phyloP scores from a whole-genome alignment of 768 basidiomycete species.

The Lentinus tigrinus region DNA sequence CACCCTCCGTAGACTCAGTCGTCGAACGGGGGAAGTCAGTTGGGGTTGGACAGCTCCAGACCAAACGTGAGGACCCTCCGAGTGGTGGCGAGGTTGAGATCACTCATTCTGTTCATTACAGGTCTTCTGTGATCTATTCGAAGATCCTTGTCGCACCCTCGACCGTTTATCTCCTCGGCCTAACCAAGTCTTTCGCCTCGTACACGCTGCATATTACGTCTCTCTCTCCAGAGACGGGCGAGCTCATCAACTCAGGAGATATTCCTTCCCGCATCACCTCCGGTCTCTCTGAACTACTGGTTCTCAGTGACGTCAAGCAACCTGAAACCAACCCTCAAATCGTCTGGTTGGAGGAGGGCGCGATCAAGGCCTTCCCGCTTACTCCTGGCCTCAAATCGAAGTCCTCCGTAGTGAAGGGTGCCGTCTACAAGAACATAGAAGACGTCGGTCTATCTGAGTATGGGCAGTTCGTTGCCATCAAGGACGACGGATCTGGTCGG shows the following conservation, averaged over 20 bases:
- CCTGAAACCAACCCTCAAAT: slow-evolving; percentile 33
- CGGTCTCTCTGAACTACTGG: slow-evolving; percentile 35
- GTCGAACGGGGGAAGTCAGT: slow-evolving; percentile 46
- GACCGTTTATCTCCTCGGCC: slow-evolving; percentile 55
- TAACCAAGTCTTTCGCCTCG: slow-evolving; percentile 43
- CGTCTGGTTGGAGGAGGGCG: slow-evolving; percentile 54
- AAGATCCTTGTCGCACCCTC: slow-evolving; percentile 53
- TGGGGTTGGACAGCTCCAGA: slow-evolving; percentile 80
- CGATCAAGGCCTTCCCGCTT: slow-evolving; percentile 50
- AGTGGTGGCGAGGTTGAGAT: background rate
- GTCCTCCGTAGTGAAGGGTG: slow-evolving; percentile 40
- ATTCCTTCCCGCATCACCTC: slow-evolving; percentile 51
- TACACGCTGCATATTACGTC: slow-evolving; percentile 69
- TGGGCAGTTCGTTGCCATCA: slow-evolving; percentile 62
- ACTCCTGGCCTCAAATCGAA: slow-evolving; percentile 51
- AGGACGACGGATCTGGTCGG: slow-evolving; percentile 52
- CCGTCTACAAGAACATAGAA: slow-evolving; percentile 49
- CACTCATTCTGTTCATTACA: slow-evolving; percentile 26
- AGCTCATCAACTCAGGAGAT: slow-evolving; percentile 44
- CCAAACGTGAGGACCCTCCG: slow-evolving; percentile 48
- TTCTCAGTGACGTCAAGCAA: slow-evolving; percentile 28
- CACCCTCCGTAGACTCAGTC: slow-evolving; percentile 51
- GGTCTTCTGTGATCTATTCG: slow-evolving; percentile 64
- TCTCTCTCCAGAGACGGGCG: slow-evolving; percentile 54
- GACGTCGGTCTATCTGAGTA: slow-evolving; percentile 58